These are phyloP conservation scores for Sherardia arvensis DNA, from an alignment of 257 asterid species.

Conservation along the genomic window DNA sequence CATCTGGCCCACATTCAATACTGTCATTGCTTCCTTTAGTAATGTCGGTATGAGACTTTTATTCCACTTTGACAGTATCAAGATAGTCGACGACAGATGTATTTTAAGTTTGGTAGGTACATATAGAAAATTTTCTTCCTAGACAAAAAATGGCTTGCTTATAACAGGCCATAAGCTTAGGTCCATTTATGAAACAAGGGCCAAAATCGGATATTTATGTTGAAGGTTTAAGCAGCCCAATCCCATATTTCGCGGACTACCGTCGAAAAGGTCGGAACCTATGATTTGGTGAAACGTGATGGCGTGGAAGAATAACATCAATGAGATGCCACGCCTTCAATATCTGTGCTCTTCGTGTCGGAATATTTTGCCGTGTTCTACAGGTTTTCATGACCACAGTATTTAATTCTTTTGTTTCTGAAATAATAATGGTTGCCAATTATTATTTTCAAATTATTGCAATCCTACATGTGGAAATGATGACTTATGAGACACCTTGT, in stretches of 20 bases:
- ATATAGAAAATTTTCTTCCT: too few species aligned
- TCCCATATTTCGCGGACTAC: slow-evolving; percentile 4
- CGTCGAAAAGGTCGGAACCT: not conserved
- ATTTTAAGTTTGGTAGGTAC: too few species aligned
- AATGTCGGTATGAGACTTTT: too few species aligned
- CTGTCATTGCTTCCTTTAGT: too few species aligned
- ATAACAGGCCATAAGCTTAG: not conserved
- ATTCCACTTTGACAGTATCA: too few species aligned
- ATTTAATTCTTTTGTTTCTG: not conserved
- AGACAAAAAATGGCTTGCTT: too few species aligned
- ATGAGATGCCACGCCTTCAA: not conserved
- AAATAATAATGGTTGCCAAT: not conserved
- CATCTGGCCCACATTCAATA: too few species aligned
- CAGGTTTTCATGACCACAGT: not conserved
- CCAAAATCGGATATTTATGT: not conserved
- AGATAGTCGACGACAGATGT: too few species aligned
- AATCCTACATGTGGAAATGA: not conserved
- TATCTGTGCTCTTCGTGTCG: not conserved
- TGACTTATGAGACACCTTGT: not conserved
- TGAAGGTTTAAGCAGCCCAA: slow-evolving; percentile 2
- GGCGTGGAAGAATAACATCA: not conserved
- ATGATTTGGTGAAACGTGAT: not conserved
- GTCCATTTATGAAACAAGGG: not conserved
- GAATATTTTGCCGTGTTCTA: not conserved
- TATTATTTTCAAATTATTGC: not conserved